Percentiles rank a stretch among this genome's conserved stretches.
Conservation (phyloP, 768 basidiomycete genomes). For the Lactarius evosmus region DNA sequence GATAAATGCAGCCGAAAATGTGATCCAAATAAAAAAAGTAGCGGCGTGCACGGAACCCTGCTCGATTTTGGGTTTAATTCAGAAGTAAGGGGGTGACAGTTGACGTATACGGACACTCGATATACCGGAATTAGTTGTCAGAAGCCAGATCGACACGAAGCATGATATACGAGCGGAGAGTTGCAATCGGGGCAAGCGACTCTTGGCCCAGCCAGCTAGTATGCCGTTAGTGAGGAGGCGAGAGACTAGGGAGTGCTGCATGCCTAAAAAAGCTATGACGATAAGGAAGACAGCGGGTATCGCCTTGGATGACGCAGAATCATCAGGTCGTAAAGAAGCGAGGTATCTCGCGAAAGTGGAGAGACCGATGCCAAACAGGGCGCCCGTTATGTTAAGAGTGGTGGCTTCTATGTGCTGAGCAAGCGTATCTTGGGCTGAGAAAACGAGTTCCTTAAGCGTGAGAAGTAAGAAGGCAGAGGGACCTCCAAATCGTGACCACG, state of each 20-base stretch:
- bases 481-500: slow-evolving; percentile 42
- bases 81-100: neutral
- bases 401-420: slow-evolving; percentile 48
- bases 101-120: slow-evolving; percentile 32
- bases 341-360: slow-evolving; percentile 38
- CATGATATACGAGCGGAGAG: slow-evolving; percentile 45
- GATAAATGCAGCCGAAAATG: slow-evolving; percentile 38
- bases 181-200: slow-evolving; percentile 44
- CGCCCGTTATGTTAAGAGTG: slow-evolving; percentile 44
- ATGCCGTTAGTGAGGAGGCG: slow-evolving; percentile 7
- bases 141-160: slow-evolving; percentile 47
- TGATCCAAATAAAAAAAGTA: slow-evolving; percentile 42
- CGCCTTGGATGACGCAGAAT: slow-evolving; percentile 35
- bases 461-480: slow-evolving; percentile 38
- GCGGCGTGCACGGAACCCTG: slow-evolving; percentile 32
- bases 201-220: slow-evolving; percentile 42
- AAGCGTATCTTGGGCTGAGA: slow-evolving; percentile 45
- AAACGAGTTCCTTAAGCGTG: slow-evolving; percentile 46
- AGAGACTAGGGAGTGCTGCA: neutral
- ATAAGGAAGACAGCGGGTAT: slow-evolving; percentile 44
- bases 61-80: slow-evolving; percentile 21
- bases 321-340: slow-evolving; percentile 32
- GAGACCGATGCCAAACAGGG: slow-evolving; percentile 39
- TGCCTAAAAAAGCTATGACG: slow-evolving; percentile 40
- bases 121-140: slow-evolving; percentile 39